Evolutionary conservation across 2,329 filamentous ascomycete species (phyloP).

Genomic region (Microsporum canis): DNA sequence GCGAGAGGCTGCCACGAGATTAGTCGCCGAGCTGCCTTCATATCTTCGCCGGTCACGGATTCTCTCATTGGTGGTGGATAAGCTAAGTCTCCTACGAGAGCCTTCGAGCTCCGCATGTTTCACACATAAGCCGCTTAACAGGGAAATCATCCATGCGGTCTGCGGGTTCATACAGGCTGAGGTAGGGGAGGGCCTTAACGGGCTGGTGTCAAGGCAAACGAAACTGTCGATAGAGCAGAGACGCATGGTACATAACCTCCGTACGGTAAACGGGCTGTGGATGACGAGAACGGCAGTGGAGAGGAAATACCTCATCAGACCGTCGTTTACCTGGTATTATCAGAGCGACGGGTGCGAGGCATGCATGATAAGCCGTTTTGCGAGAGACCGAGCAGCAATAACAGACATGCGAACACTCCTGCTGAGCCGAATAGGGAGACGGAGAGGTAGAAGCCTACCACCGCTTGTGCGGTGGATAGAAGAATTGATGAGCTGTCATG

Average conservation of each 20-base stretch:
- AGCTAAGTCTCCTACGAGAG: constrained; percentile 1
- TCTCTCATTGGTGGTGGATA: constrained; percentile 4
- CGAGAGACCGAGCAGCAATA: constrained; percentile 18
- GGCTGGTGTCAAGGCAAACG: constrained; percentile 11
- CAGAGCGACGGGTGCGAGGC: constrained; percentile 28
- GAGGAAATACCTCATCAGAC: constrained; percentile 3
- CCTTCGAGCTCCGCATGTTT: constrained; percentile 8
- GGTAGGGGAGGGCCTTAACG: constrained; percentile 16
- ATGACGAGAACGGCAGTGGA: constrained; percentile 11
- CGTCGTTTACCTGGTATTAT: constrained; percentile 16
- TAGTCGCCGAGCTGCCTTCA: constrained; percentile 3
- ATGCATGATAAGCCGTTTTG: constrained; percentile 28
- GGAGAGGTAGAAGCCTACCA: constrained; percentile 16
- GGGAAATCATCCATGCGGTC: constrained; percentile 12
- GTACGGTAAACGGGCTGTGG: constrained; percentile 26
- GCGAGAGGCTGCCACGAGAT: background rate
- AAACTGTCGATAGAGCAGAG: constrained; percentile 13
- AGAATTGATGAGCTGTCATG: constrained; percentile 17
- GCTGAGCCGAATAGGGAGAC: constrained; percentile 23
- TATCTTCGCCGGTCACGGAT: constrained; percentile 10
- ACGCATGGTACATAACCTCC: constrained; percentile 16
- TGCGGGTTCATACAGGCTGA: constrained; percentile 15
- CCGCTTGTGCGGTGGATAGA: constrained; percentile 24
- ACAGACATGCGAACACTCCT: constrained; percentile 23
- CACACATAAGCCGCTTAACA: constrained; percentile 15